Base-by-base conservation (phyloP, 2,329 filamentous ascomycete genomes). In the Aspergillus caelatus region DNA sequence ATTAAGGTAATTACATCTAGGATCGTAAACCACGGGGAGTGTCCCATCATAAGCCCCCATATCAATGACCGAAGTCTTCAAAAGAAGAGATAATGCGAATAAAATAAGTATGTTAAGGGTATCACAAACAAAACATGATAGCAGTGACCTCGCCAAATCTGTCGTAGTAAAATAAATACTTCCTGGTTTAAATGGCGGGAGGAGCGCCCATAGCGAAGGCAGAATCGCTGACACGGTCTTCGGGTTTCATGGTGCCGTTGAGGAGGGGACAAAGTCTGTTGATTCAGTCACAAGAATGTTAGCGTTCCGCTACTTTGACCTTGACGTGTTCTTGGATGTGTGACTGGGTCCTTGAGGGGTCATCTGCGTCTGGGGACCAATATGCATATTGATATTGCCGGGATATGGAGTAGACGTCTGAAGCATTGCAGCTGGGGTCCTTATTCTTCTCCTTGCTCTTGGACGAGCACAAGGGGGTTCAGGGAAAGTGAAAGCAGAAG, bases 211-310 rank as follows among this genome's bases (percentile, higher is more conserved):
- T 82, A 2, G 78, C 77, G 68, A 84, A 84, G 19, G 81, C 81
- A 2, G 80, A 80, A 61, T 79, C 80, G 62, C 76, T 79, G 58
- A 80, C 75, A 3, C 75, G 78, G 32, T 83, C 80, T 63, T 83
- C 81, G 43, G 79, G 80, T 68, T 91, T 90, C 82, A 91, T 91
- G 36, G 91, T 92, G 58, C 93, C 92, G 75, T 96, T 96, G 66
- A 96, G 89, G 77, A 95, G 83, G 55, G 92, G 92, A 77, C 92
- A 96, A 72, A 94, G 86, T 77, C 89, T 93, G 84, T 64, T 50
- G 62, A 16, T 36, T 36, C 34, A 19, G 23, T 41, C 7, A 63
- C 63, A 28, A 62, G 65, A 59, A 64, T 53, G 21, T 58, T 54
- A 46, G 43, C 21, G 62, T 19, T 53, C 16, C 5, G 46, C 28